Base-by-base conservation (phyloP, 208 protist genomes). In the Hexamita inflata region DNA sequence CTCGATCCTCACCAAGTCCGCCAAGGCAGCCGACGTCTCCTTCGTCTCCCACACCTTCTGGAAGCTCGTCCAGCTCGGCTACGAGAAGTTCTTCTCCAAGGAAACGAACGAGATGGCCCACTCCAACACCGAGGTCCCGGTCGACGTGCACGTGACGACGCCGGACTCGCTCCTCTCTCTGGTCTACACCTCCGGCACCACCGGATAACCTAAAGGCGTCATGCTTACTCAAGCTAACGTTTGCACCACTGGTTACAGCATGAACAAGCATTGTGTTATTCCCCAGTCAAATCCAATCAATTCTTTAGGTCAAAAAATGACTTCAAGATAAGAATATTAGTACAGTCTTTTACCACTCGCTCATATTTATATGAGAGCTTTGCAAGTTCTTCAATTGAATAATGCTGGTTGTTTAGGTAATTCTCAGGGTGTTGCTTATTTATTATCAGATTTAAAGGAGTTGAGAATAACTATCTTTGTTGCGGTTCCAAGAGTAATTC, bases 181-280 rank as follows among this genome's bases (percentile, higher is more conserved):
- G n/a, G n/a, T 81, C 9, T 81, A 75, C 38, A 79, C 78, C 9
- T 66, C 45, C 28, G 78, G 78, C 4, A 81, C 78, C n/a, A 34
- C 61, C 1, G 78, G 75, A 1, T 4, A 35, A 15, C 75, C 74
- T 4, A 81, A 81, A 34, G 76, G 76, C 13, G 64, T 39, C 28
- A 53, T 78, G 19, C 26, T 75, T 9, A 78, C 65, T 0, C 65
- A 78, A 34, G 59, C 0, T 7, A 57, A 59, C 35, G 15, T 78
- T 0, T 53, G 34, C 0, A 34, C 34, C n/a, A 41, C 58, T 41
- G 0, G 15, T 38, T 53, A 24, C 45, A 4, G 19, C 4, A 53
- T 53, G 45, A 19, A 4, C 4, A 19, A 24, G 4, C 4, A 53
- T 24, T 19, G 45, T 53, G 4, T 53, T 53, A 53, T 53, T 53